Evolutionary conservation across 345 rosid genomes (phyloP).

Genomic region (Zanthoxylum bungeanum): DNA sequence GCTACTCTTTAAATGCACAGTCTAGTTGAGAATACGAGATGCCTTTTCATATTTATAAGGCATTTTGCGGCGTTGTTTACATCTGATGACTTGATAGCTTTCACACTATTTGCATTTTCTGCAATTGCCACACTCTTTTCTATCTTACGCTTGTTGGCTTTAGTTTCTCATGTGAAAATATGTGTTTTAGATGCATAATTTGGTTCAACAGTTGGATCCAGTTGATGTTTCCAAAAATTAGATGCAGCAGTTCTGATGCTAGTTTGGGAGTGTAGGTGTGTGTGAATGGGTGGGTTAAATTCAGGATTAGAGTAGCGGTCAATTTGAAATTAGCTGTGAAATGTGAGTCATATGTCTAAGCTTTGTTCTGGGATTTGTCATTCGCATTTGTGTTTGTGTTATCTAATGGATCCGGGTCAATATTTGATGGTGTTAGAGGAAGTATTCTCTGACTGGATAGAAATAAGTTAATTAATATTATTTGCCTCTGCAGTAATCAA

Average conservation of each 20-base stretch:
- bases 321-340: too few species aligned
- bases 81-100: neutral
- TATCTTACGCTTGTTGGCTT: neutral
- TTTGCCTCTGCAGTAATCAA: neutral
- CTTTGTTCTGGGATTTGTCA: neutral
- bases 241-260: too few species aligned
- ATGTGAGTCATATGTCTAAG: neutral
- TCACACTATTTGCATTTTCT: neutral
- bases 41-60: neutral
- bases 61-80: conserved; percentile 8
- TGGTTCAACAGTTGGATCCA: neutral
- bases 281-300: too few species aligned
- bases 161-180: neutral
- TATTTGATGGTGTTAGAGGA: neutral
- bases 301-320: too few species aligned
- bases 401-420: neutral
- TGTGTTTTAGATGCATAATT: neutral
- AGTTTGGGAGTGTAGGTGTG: too few species aligned
- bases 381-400: neutral
- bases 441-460: neutral
- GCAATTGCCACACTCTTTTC: neutral
- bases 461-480: neutral
- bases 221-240: too few species aligned
- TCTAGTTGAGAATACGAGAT: neutral
- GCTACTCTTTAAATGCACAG: conserved; percentile 5